Evolutionary conservation across 2,329 filamentous ascomycete species (phyloP), one percentile per base, ranked within the genome.

Genomic region (Taxawa tesnikishii): DNA sequence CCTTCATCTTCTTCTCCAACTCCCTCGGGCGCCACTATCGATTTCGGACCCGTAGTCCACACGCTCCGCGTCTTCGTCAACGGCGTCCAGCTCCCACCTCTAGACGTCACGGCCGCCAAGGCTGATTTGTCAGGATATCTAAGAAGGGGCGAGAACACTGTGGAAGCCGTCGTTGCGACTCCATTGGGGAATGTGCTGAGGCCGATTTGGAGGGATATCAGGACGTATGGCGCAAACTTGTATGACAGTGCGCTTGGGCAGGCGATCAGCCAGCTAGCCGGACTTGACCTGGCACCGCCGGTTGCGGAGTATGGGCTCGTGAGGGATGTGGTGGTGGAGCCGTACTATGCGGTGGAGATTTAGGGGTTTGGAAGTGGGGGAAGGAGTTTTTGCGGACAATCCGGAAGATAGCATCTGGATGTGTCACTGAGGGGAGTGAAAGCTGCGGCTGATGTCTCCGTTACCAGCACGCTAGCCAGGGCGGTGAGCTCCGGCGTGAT

Each of bases 1-100:
- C 38, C 38, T 7, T 29, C 16, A 15, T 32, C 25, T 14, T 34
- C 36, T 8, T n/a, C n/a, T n/a, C n/a, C n/a, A n/a, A n/a, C n/a
- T n/a, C n/a, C n/a, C n/a, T 32, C 39, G 9, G 46, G 47, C 5
- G 53, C 48, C 1, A 28, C 49, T 6, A 38, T 58, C 6, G 34
- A 37, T 10, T 34, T 57, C 2, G 47, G 46, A 4, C 39, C 43
- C 2, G 40, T 56, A 15, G 32, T 43, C 5, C 46, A 56, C 32
- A 53, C 51, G 5, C 37, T 42, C 7, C 43, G 45, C 8, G 48
- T 43, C 4, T 51, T 29, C 29, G 19, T 58, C 4, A 53, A 59
- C 32, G 46, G 46, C 0, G 33, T 42, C 7, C 29, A 26, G 15
- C 37, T 56, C 3, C 46, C 44, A 18, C 47, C 54, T 3, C 40